These are phyloP conservation scores for Coemansia nantahalensis DNA, from an alignment of 192 early-diverging fungal genomes.

Conservation along the genomic window DNA sequence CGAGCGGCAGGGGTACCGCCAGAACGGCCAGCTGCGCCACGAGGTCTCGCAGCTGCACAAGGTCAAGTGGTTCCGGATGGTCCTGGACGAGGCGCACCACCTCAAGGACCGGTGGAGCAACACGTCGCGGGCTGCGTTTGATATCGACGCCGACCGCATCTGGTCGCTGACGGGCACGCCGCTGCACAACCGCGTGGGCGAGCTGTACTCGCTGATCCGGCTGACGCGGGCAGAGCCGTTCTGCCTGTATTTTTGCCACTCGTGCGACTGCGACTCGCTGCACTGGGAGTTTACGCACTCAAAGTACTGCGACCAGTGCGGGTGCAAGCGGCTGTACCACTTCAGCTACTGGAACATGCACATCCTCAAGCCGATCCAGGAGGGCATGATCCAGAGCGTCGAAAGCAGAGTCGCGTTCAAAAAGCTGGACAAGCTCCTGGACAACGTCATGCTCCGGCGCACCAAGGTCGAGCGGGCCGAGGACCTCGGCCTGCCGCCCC, in stretches of 20 bases:
- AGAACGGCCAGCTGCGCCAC: constrained; percentile 59
- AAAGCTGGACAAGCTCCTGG: constrained; percentile 74
- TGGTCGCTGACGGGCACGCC: constrained; percentile 93
- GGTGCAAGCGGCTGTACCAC: constrained; percentile 63
- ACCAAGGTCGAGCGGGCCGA: constrained; percentile 87
- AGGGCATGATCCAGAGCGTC: constrained; percentile 25
- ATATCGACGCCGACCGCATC: constrained; percentile 59
- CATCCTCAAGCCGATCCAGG: constrained; percentile 88
- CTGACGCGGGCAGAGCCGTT: constrained; percentile 83
- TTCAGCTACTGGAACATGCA: constrained; percentile 90
- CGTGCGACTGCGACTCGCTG: constrained; percentile 66
- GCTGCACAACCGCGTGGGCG: constrained; percentile 91
- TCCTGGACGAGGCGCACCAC: constrained; percentile 86
- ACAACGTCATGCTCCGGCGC: constrained; percentile 85
- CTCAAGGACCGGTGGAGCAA: constrained; percentile 86
- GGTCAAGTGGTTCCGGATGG: constrained; percentile 78
- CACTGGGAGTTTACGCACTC: constrained; percentile 58
- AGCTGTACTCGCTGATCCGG: constrained; percentile 88
- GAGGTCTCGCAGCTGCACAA: constrained; percentile 68
- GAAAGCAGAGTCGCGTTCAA: constrained; percentile 60
- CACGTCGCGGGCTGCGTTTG: constrained; percentile 83
- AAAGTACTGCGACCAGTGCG: constrained; percentile 59
- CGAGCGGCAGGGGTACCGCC: constrained; percentile 67
- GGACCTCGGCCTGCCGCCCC: constrained; percentile 85
- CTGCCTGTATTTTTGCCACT: constrained; percentile 83